Evolutionary conservation across 768 basidiomycete species (phyloP).

Genomic region (Daedaleopsis sinensis): DNA sequence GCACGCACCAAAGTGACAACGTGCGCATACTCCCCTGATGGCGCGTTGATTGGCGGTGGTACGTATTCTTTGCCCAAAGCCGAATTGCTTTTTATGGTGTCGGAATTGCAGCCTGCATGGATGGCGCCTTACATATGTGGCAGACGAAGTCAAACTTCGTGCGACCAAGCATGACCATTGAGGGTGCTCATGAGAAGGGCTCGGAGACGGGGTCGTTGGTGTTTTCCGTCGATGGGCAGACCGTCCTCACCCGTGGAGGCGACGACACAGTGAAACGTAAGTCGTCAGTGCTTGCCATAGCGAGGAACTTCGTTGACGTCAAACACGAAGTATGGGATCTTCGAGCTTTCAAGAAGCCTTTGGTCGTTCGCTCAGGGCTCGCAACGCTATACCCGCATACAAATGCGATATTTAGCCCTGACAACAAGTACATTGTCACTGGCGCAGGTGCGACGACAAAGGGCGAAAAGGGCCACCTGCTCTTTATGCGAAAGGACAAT

Average conservation of each 20-base stretch:
- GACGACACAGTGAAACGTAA: conserved; percentile 95
- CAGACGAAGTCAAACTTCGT: conserved; percentile 91
- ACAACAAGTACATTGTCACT: conserved; percentile 87
- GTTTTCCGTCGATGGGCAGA: conserved; percentile 87
- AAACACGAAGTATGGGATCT: conserved; percentile 85
- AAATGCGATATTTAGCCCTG: conserved; percentile 94
- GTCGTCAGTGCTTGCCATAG: conserved; percentile 35
- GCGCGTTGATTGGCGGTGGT: conserved; percentile 90
- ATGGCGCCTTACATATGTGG: conserved; percentile 95
- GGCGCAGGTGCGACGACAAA: conserved; percentile 73
- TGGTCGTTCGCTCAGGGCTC: conserved; percentile 64
- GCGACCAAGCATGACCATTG: conserved; percentile 82
- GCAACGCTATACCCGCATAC: conserved; percentile 88
- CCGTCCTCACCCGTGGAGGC: conserved; percentile 86
- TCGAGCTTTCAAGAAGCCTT: conserved; percentile 86
- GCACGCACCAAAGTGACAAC: conserved; percentile 89
- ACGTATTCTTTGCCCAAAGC: conserved; percentile 29
- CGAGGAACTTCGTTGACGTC: not conserved
- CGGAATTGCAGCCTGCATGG: conserved; percentile 68
- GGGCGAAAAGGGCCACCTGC: conserved; percentile 68
- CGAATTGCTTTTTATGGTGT: not conserved
- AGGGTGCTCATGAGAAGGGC: conserved; percentile 85
- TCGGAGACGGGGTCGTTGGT: conserved; percentile 86
- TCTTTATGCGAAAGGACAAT: conserved; percentile 72
- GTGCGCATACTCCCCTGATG: conserved; percentile 89